Percentiles rank a stretch among this genome's conserved stretches.
phyloP scores from a whole-genome alignment of 805 yeast genomes.

The Kuraishia cidri region DNA sequence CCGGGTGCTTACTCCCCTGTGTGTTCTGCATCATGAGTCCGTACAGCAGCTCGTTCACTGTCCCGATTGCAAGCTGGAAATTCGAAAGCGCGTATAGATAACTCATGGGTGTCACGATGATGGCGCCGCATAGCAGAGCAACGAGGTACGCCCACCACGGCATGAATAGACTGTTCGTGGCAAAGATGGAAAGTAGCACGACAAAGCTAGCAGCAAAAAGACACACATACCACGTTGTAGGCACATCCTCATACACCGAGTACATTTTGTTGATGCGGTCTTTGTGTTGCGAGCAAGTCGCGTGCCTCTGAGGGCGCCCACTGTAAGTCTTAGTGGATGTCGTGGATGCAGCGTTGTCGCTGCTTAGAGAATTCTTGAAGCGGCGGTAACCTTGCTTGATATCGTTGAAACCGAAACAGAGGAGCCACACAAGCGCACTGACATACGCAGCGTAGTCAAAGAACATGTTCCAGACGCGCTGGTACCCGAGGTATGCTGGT shows the following conservation, averaged over 20 bases:
- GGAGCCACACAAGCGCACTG: constrained; percentile 37
- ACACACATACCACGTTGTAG: constrained; percentile 28
- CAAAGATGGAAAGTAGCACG: constrained; percentile 22
- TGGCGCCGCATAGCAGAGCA: constrained; percentile 31
- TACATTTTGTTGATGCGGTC: constrained; percentile 35
- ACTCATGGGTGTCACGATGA: constrained; percentile 38
- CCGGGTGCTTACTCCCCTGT: constrained; percentile 27
- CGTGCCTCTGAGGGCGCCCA: constrained; percentile 26
- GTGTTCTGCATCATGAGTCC: constrained; percentile 32
- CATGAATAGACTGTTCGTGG: constrained; percentile 20
- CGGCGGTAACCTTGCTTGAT: constrained; percentile 8
- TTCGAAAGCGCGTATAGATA: constrained; percentile 42
- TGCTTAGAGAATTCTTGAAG: not conserved
- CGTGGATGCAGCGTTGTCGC: not conserved
- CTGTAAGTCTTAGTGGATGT: constrained; percentile 5
- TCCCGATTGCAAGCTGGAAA: constrained; percentile 43
- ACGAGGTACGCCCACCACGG: constrained; percentile 31
- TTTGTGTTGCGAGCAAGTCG: constrained; percentile 13
- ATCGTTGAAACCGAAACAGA: constrained; percentile 15
- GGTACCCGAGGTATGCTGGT: constrained; percentile 37
- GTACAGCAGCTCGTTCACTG: constrained; percentile 39
- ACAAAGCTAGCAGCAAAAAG: constrained; percentile 27
- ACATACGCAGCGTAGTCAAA: constrained; percentile 45
- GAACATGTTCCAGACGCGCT: constrained; percentile 39
- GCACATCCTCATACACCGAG: constrained; percentile 30